Evolutionary conservation across 2,329 filamentous ascomycete species (phyloP).

Genomic region (Dactylellina leptospora): DNA sequence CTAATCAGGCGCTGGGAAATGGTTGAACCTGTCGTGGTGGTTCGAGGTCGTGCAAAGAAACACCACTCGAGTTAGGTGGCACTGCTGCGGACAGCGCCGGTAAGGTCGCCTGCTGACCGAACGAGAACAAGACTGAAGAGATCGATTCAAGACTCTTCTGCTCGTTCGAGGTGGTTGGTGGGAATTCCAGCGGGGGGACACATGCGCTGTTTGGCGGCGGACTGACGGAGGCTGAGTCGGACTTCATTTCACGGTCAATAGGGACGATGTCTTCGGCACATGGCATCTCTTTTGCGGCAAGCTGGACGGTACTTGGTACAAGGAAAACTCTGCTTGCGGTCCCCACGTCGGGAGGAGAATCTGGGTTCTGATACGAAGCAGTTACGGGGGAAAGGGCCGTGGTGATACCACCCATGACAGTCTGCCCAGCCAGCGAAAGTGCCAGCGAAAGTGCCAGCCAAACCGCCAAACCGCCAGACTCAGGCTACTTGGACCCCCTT

Average conservation of each 20-base stretch:
- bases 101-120: slow-evolving; percentile 26
- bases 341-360: not conserved
- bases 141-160: not conserved
- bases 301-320: slow-evolving; percentile 18
- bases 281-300: too few relatives aligned
- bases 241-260: not conserved
- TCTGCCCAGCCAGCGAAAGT: too few relatives aligned
- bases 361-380: too few relatives aligned
- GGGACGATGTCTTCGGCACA: not conserved
- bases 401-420: too few relatives aligned
- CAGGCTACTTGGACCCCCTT: slow-evolving; percentile 10
- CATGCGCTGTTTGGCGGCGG: slow-evolving; percentile 31
- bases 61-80: slow-evolving; percentile 13
- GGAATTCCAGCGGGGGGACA: slow-evolving; percentile 23
- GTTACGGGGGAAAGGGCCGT: too few relatives aligned
- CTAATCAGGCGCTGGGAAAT: slow-evolving; percentile 28
- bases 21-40: too few relatives aligned
- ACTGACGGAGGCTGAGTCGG: slow-evolving; percentile 33
- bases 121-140: slow-evolving; percentile 12
- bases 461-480: not conserved
- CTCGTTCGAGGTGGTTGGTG: slow-evolving; percentile 29
- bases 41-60: too few relatives aligned
- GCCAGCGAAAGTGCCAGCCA: too few relatives aligned
- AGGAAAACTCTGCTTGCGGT: slow-evolving; percentile 20
- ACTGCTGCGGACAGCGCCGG: slow-evolving; percentile 35